Base-by-base conservation (phyloP, 176 grass and related monocot genomes). In the Ensete ventricosum region DNA sequence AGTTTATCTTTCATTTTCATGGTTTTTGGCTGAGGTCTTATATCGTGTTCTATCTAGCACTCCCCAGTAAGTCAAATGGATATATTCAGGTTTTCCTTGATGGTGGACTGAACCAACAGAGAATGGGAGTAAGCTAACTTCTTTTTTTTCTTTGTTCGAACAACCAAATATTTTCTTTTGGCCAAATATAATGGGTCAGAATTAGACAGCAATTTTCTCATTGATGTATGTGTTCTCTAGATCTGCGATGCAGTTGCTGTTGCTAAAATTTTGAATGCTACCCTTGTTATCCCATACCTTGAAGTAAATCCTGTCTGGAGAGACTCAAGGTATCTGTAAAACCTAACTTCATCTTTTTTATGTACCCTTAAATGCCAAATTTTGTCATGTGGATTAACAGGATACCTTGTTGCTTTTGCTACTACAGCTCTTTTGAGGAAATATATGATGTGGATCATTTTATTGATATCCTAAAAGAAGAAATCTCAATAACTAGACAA, bases 31-130 rank as follows among this genome's bases (percentile, higher is more conserved):
- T 24, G 24, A 60, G 25, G 19, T 27, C 69, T 64, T 19, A 43
- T 64, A 23, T 53, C 64, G 64, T 52, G 17, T 77, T 19, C 43
- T 72, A 19, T 53, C 11, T 78, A 93, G 95, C 69, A 24, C 27
- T 85, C 23, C 80, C 90, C 71, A 69, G 53, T 22, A 80, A 88
- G n/a, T 24, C 78, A 75, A 89, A 74, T 82, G 90, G 90, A 76
- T 98, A 87, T 75, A 85, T 98, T 73, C 95, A 98, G 84, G 90
- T 98, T 76, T 98, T 98, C 84, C 90, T 98, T 82, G 95, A 98
- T 62, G 95, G 95, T 60, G 95, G 95, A 75, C 79, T 98, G 63
- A 98, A 98, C 59, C 95, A 98, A 73, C 95, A 93, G 82, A 91
- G 90, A 74, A 98, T 98, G 88, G 90, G 86, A 82, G 95, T 98